phyloP scores from a whole-genome alignment of 2,329 filamentous ascomycete genomes.

The Hypoxylon sp. region DNA sequence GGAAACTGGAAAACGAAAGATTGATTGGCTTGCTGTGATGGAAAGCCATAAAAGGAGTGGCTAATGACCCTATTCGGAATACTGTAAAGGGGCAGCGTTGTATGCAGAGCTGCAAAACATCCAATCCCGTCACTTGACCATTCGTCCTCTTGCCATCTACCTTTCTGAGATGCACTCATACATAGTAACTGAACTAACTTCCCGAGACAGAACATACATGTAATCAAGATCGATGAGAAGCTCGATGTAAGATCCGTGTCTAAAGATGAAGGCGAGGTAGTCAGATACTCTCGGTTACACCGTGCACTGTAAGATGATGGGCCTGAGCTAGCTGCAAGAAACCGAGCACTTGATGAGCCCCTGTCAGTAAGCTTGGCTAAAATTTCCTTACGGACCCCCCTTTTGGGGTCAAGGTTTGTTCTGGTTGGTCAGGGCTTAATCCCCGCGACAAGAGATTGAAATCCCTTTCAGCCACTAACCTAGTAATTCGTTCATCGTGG shows the following conservation, averaged over 20 bases:
- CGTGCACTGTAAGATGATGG: conserved; percentile 5
- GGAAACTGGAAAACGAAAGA: not conserved
- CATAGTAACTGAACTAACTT: not conserved
- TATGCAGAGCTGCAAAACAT: conserved; percentile 12
- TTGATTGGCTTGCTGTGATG: conserved; percentile 22
- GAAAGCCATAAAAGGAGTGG: conserved; percentile 20
- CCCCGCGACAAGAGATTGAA: conserved; percentile 34
- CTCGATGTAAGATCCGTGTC: not conserved
- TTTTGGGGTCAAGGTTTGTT: conserved; percentile 5
- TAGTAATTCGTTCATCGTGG: conserved; percentile 14
- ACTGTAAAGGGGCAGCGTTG: conserved; percentile 10
- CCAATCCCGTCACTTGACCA: not conserved
- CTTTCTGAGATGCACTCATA: not conserved
- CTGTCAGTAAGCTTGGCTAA: conserved; percentile 37
- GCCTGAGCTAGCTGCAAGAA: conserved; percentile 22
- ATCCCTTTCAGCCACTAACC: conserved; percentile 33
- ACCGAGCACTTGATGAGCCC: conserved; percentile 23
- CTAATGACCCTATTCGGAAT: conserved; percentile 24
- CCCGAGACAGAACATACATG: not conserved
- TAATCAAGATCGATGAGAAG: conserved; percentile 1
- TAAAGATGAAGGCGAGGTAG: conserved; percentile 9
- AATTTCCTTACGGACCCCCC: conserved; percentile 20
- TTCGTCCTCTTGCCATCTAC: not conserved
- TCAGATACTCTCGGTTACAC: conserved; percentile 16
- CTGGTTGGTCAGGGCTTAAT: conserved; percentile 36